Evolutionary conservation across 768 basidiomycete species (phyloP).

Genomic region (Rhizopogon salebrosus): DNA sequence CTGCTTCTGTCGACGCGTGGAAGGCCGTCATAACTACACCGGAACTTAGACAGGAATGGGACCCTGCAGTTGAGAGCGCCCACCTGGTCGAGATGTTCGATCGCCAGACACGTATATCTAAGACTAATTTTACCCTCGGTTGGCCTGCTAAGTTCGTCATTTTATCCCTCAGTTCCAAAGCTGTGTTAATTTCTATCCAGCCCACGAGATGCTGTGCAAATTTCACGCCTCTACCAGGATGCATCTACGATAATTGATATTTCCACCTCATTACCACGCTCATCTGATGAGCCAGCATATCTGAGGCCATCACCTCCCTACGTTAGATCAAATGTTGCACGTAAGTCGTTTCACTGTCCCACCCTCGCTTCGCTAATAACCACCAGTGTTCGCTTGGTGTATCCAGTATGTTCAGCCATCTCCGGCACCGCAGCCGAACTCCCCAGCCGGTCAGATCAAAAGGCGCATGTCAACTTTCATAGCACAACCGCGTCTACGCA

Average conservation of each 20-base stretch:
- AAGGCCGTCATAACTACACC: slow-evolving; percentile 79
- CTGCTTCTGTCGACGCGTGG: slow-evolving; percentile 68
- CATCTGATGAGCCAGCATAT: slow-evolving; percentile 86
- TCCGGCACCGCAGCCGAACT: slow-evolving; percentile 27
- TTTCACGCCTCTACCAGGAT: slow-evolving; percentile 82
- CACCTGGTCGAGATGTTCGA: slow-evolving; percentile 84
- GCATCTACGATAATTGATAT: slow-evolving; percentile 81
- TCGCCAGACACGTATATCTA: slow-evolving; percentile 75
- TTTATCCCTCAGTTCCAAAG: background rate
- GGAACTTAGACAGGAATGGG: slow-evolving; percentile 88
- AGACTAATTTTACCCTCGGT: slow-evolving; percentile 88
- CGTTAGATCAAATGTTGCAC: slow-evolving; percentile 79
- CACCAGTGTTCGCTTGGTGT: slow-evolving; percentile 84
- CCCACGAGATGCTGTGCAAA: slow-evolving; percentile 91
- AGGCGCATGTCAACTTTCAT: slow-evolving; percentile 18
- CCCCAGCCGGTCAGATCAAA: slow-evolving; percentile 33
- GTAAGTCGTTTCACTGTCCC: slow-evolving; percentile 36
- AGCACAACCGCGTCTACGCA: slow-evolving; percentile 46
- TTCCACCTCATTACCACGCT: slow-evolving; percentile 90
- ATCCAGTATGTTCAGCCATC: slow-evolving; percentile 60
- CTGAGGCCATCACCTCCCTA: slow-evolving; percentile 88
- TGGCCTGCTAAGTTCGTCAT: slow-evolving; percentile 93
- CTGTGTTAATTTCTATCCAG: slow-evolving; percentile 34
- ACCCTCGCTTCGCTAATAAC: slow-evolving; percentile 5
- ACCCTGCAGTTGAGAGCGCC: slow-evolving; percentile 86